Evolutionary conservation across 2,329 filamentous ascomycete genomes (phyloP), one percentile per base, ranked within the genome.

Genomic region (Phoma sp.): DNA sequence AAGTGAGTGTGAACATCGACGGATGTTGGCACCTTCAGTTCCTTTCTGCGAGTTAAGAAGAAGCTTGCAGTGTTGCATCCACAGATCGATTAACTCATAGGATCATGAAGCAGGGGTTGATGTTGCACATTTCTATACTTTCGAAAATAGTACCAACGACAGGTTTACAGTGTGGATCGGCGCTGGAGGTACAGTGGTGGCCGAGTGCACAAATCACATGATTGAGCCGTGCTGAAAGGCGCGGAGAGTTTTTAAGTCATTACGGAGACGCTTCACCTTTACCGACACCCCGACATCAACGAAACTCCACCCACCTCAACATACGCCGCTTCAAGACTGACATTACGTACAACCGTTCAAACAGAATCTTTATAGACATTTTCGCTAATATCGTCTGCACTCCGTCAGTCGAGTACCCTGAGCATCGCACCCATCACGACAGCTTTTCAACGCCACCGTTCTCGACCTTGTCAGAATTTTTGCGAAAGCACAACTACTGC

Each of bases 231-330:
- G 43, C 40, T 49, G 40, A 50, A 17, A 44, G 43, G 53, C 44
- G 43, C 48, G 22, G 47, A 29, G 43, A 44, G 25, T 43, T 5
- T 39, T 48, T n/a, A 32, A 31, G 31, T 37, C 53, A 48, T 32
- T 29, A 51, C 47, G 27, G 33, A 37, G 24, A 35, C 43, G 43
- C 47, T 51, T 57, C 53, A 51, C 48, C 48, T 51, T 51, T 48
- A 44, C 48, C 48, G 53, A 55, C 29, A 46, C 50, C 19, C 12
- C 43, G 33, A 40, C 38, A 13, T 22, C 38, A 25, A 41, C 40
- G 5, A 9, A 24, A 12, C 40, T n/a, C 7, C 6, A 6, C 35
- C 43, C 25, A 39, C 45, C 24, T 48, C 36, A 55, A 57, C 45
- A 40, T 25, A n/a, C 27, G 43, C 1, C 43, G 8, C 9, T 7